These are phyloP conservation scores for Calonectria pseudoreteaudii DNA, from an alignment of 2,329 filamentous ascomycete genomes.

Conservation along the genomic window DNA sequence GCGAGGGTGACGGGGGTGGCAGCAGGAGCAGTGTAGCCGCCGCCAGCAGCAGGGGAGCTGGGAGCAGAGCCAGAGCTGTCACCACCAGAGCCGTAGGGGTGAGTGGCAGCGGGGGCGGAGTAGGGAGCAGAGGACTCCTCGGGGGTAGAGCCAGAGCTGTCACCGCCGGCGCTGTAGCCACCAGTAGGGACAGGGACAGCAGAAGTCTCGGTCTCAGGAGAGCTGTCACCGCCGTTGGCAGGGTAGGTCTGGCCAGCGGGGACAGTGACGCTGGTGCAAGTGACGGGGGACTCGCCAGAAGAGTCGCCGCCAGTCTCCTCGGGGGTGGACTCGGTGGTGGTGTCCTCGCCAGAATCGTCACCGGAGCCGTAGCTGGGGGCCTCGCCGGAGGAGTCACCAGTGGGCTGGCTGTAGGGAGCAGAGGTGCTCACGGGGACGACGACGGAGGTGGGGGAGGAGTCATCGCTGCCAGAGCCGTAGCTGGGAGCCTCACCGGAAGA, in stretches of 20 bases:
- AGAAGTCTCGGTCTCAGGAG: background rate
- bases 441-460: background rate
- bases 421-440: slow-evolving; percentile 25
- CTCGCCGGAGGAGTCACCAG: slow-evolving; percentile 33
- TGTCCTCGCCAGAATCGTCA: slow-evolving; percentile 29
- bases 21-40: background rate
- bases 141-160: background rate
- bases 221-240: slow-evolving; percentile 8
- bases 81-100: background rate
- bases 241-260: slow-evolving; percentile 24
- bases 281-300: slow-evolving; percentile 36
- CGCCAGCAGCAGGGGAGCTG: background rate
- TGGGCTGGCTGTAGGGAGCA: slow-evolving; percentile 4
- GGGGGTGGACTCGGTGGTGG: slow-evolving; percentile 27
- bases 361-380: background rate
- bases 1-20: background rate
- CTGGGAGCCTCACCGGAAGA: slow-evolving; percentile 15
- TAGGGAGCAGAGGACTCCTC: background rate
- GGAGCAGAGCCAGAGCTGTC: background rate
- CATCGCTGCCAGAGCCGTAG: background rate
- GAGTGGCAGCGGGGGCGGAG: background rate
- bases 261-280: slow-evolving; percentile 23
- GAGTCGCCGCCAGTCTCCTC: slow-evolving; percentile 43
- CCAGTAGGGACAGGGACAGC: background rate
- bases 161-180: background rate